These are phyloP conservation scores for Plantago ovata DNA, from an alignment of 257 asterid genomes.

Conservation along the genomic window DNA sequence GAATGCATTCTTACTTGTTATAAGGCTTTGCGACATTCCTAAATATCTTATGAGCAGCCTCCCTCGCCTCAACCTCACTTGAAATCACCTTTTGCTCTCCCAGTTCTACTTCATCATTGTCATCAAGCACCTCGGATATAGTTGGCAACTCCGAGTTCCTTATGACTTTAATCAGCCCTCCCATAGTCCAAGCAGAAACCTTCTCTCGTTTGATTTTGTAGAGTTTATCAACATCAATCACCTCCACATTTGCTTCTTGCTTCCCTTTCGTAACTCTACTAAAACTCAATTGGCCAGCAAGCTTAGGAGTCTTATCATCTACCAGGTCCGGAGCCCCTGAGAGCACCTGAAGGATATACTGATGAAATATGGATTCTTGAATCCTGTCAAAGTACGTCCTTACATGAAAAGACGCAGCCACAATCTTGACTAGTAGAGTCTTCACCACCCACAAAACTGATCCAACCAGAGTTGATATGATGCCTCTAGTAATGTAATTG, in stretches of 20 bases:
- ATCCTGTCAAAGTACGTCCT: slow-evolving; percentile 67
- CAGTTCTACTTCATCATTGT: slow-evolving; percentile 41
- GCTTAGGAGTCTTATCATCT: neutral
- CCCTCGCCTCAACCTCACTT: slow-evolving; percentile 65
- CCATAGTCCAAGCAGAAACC: slow-evolving; percentile 76
- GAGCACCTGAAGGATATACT: slow-evolving; percentile 62
- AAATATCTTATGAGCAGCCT: slow-evolving; percentile 51
- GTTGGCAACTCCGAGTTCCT: slow-evolving; percentile 49
- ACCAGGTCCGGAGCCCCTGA: slow-evolving; percentile 41
- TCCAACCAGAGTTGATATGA: slow-evolving; percentile 59
- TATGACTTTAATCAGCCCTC: slow-evolving; percentile 56
- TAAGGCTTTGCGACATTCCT: slow-evolving; percentile 59
- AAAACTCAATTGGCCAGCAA: slow-evolving; percentile 46
- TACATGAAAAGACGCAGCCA: slow-evolving; percentile 68
- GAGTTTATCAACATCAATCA: slow-evolving; percentile 73
- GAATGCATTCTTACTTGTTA: slow-evolving; percentile 40
- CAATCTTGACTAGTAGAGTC: slow-evolving; percentile 50
- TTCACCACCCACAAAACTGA: slow-evolving; percentile 66
- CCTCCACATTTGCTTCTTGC: slow-evolving; percentile 34
- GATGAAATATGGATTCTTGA: slow-evolving; percentile 76
- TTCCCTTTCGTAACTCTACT: slow-evolving; percentile 28
- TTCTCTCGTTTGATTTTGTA: slow-evolving; percentile 55
- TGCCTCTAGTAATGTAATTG: slow-evolving; percentile 50
- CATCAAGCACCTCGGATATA: slow-evolving; percentile 49
- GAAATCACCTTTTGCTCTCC: slow-evolving; percentile 38